Base-by-base conservation (phyloP, 176 grass and related monocot species). In the Musa acuminata region DNA sequence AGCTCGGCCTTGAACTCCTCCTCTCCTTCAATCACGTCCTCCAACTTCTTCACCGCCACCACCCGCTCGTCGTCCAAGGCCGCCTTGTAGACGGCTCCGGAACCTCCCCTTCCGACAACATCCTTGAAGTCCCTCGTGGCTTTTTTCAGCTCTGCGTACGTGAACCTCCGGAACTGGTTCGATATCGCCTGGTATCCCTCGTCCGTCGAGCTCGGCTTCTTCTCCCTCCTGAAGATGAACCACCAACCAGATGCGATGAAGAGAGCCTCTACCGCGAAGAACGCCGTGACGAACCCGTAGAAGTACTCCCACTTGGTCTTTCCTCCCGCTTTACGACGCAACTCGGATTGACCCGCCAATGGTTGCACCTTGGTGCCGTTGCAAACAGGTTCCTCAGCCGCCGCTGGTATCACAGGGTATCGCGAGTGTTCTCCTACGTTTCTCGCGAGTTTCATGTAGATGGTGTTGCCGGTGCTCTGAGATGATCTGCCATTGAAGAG, bases 31-130 rank as follows among this genome's bases (percentile, higher is more conserved):
- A 49, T n/a, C 13, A 79, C 27, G 55, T 86, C 69, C 0, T 73
- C 76, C 59, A 93, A 26, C 80, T 77, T 87, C 67, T 90, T 93
- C 26, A 90, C 80, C 1, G 84, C 82, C 4, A 93, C 69, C n/a
- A 75, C 66, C 53, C 87, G 69, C 57, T 69, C 82, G 66, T 87
- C 87, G 35, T 72, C 65, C 0, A 94, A 58, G 9, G 79, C 75
- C 49, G 85, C 91, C 78, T 80, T 94, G 74, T 88, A 90, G 66
- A 94, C 82, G 9, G 9, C 10, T 52, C 91, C 87, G 17, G 82
- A 87, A 8, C 71, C 62, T 0, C 91, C 87, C 13, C 50, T 85
- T 64, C 91, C 82, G 0, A 93, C 75, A 70, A 90, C 67, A 53
- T 90, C 63, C 4, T 72, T 55, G 66, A 88, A 95, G 62, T 43